Conservation (phyloP, 179 eudicot species). For the Beta macrorhiza region DNA sequence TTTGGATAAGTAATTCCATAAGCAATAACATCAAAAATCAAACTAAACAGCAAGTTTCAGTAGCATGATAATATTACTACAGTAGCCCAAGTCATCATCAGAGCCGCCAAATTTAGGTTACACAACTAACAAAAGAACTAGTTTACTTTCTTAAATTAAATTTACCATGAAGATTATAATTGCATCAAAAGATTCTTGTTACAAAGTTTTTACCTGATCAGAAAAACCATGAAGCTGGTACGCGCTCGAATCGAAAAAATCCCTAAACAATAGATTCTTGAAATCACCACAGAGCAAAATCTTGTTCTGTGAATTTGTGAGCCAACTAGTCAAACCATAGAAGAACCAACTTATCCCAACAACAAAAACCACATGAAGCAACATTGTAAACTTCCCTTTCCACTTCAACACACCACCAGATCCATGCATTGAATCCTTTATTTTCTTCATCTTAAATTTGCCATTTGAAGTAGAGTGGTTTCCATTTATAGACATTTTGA, state of each 20-base stretch:
- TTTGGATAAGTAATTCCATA: background rate
- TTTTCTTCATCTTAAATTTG: constrained; percentile 44
- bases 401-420: constrained; percentile 44
- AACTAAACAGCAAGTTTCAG: background rate
- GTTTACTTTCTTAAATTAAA: background rate
- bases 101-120: constrained; percentile 12
- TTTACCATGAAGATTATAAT: background rate
- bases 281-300: constrained; percentile 25
- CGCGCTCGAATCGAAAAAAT: constrained; percentile 49
- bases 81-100: background rate
- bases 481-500: constrained; percentile 61
- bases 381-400: constrained; percentile 33
- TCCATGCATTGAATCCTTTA: constrained; percentile 39
- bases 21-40: background rate
- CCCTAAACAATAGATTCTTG: constrained; percentile 24
- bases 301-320: constrained; percentile 28
- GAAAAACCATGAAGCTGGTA: constrained; percentile 40
- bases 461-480: constrained; percentile 44
- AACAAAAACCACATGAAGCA: constrained; percentile 36
- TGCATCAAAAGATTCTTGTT: background rate
- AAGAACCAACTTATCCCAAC: constrained; percentile 46
- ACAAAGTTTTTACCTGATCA: constrained; percentile 47
- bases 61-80: no score
- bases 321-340: constrained; percentile 37
- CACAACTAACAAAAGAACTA: constrained; percentile 5